phyloP scores from a whole-genome alignment of 148 eudicot species.

The Cornus controversa region DNA sequence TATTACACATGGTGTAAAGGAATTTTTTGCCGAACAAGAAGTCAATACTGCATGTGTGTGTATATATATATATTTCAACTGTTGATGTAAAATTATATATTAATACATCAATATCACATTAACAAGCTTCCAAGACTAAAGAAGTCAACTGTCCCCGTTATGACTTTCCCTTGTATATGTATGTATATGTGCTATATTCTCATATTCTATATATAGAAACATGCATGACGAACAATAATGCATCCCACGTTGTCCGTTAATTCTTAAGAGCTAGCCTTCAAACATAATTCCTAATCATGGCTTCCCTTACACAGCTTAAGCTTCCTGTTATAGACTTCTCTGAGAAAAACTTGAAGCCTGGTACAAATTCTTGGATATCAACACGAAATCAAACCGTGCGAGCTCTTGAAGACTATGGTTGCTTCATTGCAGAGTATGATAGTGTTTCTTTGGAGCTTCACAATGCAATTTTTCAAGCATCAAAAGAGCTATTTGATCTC shows the following conservation, averaged over 20 bases:
- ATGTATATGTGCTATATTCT: too few relatives aligned
- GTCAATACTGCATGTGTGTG: too few relatives aligned
- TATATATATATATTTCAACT: too few relatives aligned
- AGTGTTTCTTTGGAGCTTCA: constrained; percentile 32
- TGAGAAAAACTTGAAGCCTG: not conserved
- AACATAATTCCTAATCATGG: constrained; percentile 19
- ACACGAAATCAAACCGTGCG: constrained; percentile 16
- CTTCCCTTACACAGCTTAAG: constrained; percentile 19
- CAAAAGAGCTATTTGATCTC: constrained; percentile 32
- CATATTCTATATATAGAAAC: too few relatives aligned
- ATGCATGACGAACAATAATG: not conserved
- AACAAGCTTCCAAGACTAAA: too few relatives aligned
- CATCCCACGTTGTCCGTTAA: constrained; percentile 10
- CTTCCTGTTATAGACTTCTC: constrained; percentile 36
- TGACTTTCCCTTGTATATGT: too few relatives aligned
- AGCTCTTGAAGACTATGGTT: constrained; percentile 42
- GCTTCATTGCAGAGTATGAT: constrained; percentile 31
- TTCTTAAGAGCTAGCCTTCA: not conserved
- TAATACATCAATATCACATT: too few relatives aligned
- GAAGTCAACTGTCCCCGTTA: too few relatives aligned
- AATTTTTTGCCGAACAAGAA: too few relatives aligned
- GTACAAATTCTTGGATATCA: constrained; percentile 26
- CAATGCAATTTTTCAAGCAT: constrained; percentile 26
- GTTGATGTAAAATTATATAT: too few relatives aligned
- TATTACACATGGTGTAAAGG: too few relatives aligned